These are phyloP conservation scores for Penicillium sp. DNA, from an alignment of 2,329 filamentous ascomycete genomes.

Conservation along the genomic window DNA sequence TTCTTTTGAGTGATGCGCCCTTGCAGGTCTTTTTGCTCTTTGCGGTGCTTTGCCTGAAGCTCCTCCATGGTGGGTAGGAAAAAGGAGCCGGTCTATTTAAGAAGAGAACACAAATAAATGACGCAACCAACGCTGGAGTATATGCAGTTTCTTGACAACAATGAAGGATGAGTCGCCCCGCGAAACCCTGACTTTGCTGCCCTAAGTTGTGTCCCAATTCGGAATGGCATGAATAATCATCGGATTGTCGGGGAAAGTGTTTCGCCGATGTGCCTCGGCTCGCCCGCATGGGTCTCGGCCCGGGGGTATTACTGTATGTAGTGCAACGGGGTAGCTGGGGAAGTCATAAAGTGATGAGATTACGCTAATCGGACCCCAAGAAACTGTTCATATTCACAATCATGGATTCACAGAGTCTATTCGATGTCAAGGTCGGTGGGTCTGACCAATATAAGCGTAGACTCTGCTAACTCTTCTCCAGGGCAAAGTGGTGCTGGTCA, in stretches of 20 bases:
- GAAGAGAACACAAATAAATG: neutral
- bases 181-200: slow-evolving; percentile 30
- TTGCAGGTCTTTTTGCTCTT: slow-evolving; percentile 85
- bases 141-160: slow-evolving; percentile 8
- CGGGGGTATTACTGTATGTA: slow-evolving; percentile 11
- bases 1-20: slow-evolving; percentile 89
- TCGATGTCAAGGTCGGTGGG: slow-evolving; percentile 58
- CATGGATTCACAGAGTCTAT: slow-evolving; percentile 59
- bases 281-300: slow-evolving; percentile 22
- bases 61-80: slow-evolving; percentile 62
- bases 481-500: slow-evolving; percentile 52
- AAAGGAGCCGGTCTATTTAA: neutral
- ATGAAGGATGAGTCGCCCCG: slow-evolving; percentile 22
- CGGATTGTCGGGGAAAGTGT: slow-evolving; percentile 13
- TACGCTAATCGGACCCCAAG: neutral
- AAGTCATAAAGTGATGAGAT: slow-evolving; percentile 8
- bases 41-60: slow-evolving; percentile 76
- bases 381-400: neutral
- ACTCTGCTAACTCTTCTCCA: slow-evolving; percentile 17
- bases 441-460: slow-evolving; percentile 21
- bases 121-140: neutral
- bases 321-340: slow-evolving; percentile 10
- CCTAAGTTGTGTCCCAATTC: slow-evolving; percentile 25
- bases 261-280: slow-evolving; percentile 30
- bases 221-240: slow-evolving; percentile 11